Conservation (phyloP, 2,329 filamentous ascomycete species). For the Chrysosporium keratinophilum region DNA sequence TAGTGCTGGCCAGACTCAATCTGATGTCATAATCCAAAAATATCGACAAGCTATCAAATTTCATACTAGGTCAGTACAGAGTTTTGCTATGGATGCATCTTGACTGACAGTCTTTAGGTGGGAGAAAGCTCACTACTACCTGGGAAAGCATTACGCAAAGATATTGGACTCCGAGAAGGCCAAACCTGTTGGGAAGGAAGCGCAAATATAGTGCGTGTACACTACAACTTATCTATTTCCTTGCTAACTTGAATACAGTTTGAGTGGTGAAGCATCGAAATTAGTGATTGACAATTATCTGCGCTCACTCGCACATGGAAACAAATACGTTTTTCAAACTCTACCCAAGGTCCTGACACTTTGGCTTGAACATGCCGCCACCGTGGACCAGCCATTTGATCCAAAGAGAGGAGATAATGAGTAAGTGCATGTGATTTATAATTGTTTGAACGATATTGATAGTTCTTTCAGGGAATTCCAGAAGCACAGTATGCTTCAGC, state of each 20-base stretch:
- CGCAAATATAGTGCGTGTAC: conserved; percentile 49
- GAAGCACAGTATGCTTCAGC: conserved; percentile 37
- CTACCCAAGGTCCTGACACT: conserved; percentile 82
- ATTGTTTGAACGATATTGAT: conserved; percentile 3
- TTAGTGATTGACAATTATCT: conserved; percentile 91
- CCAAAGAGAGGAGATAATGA: conserved; percentile 39
- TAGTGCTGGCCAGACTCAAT: conserved; percentile 83
- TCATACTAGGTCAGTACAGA: conserved; percentile 26
- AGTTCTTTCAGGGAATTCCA: conserved; percentile 36
- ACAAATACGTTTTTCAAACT: conserved; percentile 93
- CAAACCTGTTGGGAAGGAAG: conserved; percentile 65
- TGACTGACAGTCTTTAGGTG: conserved; percentile 43
- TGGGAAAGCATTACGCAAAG: conserved; percentile 96
- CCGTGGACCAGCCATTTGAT: conserved; percentile 53
- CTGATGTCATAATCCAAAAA: conserved; percentile 63
- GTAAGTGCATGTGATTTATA: conserved; percentile 22
- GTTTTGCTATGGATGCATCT: not conserved
- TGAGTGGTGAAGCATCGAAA: conserved; percentile 74
- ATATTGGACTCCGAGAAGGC: conserved; percentile 79
- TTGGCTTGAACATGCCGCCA: conserved; percentile 83
- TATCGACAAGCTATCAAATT: conserved; percentile 62
- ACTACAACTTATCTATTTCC: not conserved
- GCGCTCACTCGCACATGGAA: conserved; percentile 73
- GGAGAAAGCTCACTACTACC: conserved; percentile 96
- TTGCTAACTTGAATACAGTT: conserved; percentile 24